These are phyloP conservation scores for Penicillium sp. DNA, from an alignment of 2,329 filamentous ascomycete genomes.

Conservation along the genomic window DNA sequence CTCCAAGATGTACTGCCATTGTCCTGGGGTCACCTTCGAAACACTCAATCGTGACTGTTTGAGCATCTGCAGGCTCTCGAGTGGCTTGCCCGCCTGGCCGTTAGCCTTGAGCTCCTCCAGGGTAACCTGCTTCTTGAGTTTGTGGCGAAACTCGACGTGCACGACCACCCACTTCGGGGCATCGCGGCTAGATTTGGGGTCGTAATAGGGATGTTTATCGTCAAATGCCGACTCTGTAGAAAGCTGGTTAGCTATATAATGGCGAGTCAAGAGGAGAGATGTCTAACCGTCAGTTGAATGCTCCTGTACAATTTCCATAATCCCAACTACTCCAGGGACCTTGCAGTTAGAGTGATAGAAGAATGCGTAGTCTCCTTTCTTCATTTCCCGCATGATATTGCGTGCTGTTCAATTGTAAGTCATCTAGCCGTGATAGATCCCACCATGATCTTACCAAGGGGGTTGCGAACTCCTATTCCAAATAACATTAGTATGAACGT, in stretches of 20 bases:
- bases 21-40: conserved; percentile 41
- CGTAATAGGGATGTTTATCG: conserved; percentile 71
- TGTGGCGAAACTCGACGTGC: conserved; percentile 78
- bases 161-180: conserved; percentile 83
- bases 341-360: conserved; percentile 97
- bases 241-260: neutral
- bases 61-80: conserved; percentile 76
- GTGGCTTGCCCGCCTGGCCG: conserved; percentile 50
- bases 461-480: conserved; percentile 42
- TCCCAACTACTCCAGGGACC: conserved; percentile 76
- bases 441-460: conserved; percentile 33
- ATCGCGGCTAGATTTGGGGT: conserved; percentile 63
- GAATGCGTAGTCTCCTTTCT: conserved; percentile 83
- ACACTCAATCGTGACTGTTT: conserved; percentile 81
- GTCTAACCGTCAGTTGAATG: conserved; percentile 69
- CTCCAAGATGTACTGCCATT: conserved; percentile 48
- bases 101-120: conserved; percentile 67
- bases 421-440: neutral
- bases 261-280: conserved; percentile 22
- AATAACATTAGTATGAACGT: conserved; percentile 3
- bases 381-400: conserved; percentile 90
- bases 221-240: conserved; percentile 63
- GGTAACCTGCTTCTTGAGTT: conserved; percentile 66
- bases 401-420: conserved; percentile 51
- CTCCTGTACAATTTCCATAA: conserved; percentile 84